Base-by-base conservation (phyloP, 768 basidiomycete species). In the Aureoboletus auriporus region DNA sequence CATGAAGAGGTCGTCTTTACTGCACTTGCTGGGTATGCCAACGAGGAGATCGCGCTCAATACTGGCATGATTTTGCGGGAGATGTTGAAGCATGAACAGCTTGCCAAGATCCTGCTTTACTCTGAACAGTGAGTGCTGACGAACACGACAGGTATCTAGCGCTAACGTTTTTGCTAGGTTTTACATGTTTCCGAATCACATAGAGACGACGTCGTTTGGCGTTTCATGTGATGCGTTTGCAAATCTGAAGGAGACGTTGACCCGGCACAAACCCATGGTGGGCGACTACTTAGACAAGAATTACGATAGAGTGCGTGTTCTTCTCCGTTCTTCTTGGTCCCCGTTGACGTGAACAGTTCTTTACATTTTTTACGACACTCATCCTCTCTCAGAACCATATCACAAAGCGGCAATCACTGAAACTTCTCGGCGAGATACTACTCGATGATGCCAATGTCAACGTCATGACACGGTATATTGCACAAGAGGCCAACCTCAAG, bases 361-460 rank as follows among this genome's bases (percentile, higher is more conserved):
- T 99, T 76, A 79, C 82, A 28, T 92, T 93, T 45, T 98, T 93
- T 73, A 90, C 90, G 13, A 86, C 86, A 14, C 85, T 99, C 53
- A 88, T 98, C 54, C 76, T 92, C 34, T 98, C 95, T 16, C 79
- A 76, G 62, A 98, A 98, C 75, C 98, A 98, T 65, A 96, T 99
- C 49, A 99, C 96, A n/a, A 98, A 98, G 69, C 89, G 96, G 13
- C 96, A 99, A 68, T 97, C 94, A 1, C 82, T 99, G 59, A 99
- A 99, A 70, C 82, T 98, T 6, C 82, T 99, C 2, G 96, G 96
- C 53, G 96, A 99, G 70, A 98, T 98, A 69, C 75, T 98, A 7
- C 83, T 99, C 39, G 96, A 99, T 70, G 84, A 96, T 27, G 93
- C 93, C 40, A 99, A 99, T 69, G 98, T 97, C 75, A 92, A 79